Evolutionary conservation across 2,329 filamentous ascomycete genomes (phyloP).

Genomic region (Neurospora sp.): DNA sequence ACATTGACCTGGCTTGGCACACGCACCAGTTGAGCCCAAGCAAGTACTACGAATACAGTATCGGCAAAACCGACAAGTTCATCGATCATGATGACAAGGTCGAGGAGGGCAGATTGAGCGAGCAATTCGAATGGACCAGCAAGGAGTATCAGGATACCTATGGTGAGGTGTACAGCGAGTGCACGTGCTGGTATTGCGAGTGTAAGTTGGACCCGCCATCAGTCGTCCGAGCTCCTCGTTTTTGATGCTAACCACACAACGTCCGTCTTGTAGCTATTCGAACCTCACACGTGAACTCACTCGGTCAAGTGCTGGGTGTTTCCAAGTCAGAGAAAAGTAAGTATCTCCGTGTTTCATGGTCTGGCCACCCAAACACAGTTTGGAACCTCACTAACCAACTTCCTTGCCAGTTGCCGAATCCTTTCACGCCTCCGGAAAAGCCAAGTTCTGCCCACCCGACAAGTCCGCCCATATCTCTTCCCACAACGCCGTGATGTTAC

Average conservation of each 20-base stretch:
- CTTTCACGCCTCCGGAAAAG: slow-evolving; percentile 39
- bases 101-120: slow-evolving; percentile 53
- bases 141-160: slow-evolving; percentile 58
- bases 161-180: slow-evolving; percentile 61
- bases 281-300: slow-evolving; percentile 39
- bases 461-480: slow-evolving; percentile 62
- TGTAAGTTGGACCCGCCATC: slow-evolving; percentile 22
- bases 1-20: slow-evolving; percentile 71
- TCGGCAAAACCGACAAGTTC: slow-evolving; percentile 40
- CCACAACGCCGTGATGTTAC: slow-evolving; percentile 53
- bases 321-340: slow-evolving; percentile 35
- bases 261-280: slow-evolving; percentile 37
- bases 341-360: slow-evolving; percentile 5
- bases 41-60: slow-evolving; percentile 52
- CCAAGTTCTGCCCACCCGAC: slow-evolving; percentile 40
- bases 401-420: slow-evolving; percentile 27
- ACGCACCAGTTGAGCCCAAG: slow-evolving; percentile 64
- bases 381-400: neutral
- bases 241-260: neutral
- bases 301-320: slow-evolving; percentile 35
- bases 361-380: neutral
- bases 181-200: slow-evolving; percentile 81
- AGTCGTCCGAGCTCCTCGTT: too few relatives aligned
- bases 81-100: slow-evolving; percentile 83
- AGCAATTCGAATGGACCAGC: slow-evolving; percentile 63